Conservation (phyloP, 306 rosid species). For the Mimosa bimucronata region DNA sequence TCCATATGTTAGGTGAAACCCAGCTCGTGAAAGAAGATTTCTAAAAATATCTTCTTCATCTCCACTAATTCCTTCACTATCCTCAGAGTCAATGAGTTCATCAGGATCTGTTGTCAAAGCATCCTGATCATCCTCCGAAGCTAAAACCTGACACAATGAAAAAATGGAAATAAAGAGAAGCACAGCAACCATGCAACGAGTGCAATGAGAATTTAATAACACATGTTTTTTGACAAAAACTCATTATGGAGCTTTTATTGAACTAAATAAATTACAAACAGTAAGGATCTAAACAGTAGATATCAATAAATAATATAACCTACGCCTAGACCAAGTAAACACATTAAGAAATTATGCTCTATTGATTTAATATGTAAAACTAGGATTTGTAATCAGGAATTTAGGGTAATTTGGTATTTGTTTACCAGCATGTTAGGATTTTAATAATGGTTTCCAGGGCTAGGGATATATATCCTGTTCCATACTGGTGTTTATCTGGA, state of each 20-base stretch:
- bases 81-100: constrained; percentile 93
- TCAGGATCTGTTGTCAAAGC: constrained; percentile 99
- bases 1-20: constrained; percentile 95
- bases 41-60: constrained; percentile 98
- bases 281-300: constrained; percentile 27
- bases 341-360: not conserved
- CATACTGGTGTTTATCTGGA: not conserved
- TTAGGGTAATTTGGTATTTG: not conserved
- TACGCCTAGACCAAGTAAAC: not conserved
- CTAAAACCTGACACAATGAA: constrained; percentile 72
- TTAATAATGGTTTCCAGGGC: not conserved
- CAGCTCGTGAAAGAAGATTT: constrained; percentile 94
- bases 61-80: constrained; percentile 94
- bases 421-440: not conserved
- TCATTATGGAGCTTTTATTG: constrained; percentile 2
- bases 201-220: constrained; percentile 8
- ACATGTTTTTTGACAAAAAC: constrained; percentile 17
- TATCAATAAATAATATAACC: constrained; percentile 1
- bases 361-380: not conserved
- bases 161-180: constrained; percentile 30
- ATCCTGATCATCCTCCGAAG: constrained; percentile 97
- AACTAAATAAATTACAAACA: constrained; percentile 7
- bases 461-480: not conserved
- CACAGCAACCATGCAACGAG: constrained; percentile 34
- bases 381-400: not conserved